Conservation (phyloP, 192 early-diverging fungal species). For the Linnemannia elongata region DNA sequence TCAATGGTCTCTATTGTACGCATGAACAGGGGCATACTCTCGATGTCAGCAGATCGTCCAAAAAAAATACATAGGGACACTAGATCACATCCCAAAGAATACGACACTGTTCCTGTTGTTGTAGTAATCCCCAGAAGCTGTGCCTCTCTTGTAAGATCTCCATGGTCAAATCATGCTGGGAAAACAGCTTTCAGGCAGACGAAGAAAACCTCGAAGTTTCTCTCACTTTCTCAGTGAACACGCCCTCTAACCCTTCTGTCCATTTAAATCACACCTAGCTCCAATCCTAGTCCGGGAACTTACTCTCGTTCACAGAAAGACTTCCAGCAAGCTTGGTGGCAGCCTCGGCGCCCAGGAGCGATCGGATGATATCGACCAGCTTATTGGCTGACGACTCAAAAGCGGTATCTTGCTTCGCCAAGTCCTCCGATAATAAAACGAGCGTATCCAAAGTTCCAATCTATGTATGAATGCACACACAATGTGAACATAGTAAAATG, state of each 20-base stretch:
- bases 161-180: not conserved
- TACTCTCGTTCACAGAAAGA: constrained; percentile 88
- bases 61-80: constrained; percentile 19
- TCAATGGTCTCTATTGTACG: constrained; percentile 81
- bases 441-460: constrained; percentile 96
- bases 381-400: constrained; percentile 85
- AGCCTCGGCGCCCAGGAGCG: constrained; percentile 76
- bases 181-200: not conserved
- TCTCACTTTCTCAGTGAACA: not conserved
- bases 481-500: not conserved
- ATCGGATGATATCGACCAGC: constrained; percentile 87
- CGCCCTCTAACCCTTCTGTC: not conserved
- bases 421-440: constrained; percentile 94
- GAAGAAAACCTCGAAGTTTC: not conserved
- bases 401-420: constrained; percentile 85
- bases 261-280: not conserved
- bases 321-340: constrained; percentile 67
- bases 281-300: constrained; percentile 32
- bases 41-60: constrained; percentile 7
- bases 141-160: not conserved
- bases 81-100: not conserved
- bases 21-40: constrained; percentile 1
- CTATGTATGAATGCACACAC: constrained; percentile 54
- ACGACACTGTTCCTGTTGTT: not conserved
- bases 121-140: not conserved